Conservation (phyloP, 345 rosid genomes). For the Syzygium grande region DNA sequence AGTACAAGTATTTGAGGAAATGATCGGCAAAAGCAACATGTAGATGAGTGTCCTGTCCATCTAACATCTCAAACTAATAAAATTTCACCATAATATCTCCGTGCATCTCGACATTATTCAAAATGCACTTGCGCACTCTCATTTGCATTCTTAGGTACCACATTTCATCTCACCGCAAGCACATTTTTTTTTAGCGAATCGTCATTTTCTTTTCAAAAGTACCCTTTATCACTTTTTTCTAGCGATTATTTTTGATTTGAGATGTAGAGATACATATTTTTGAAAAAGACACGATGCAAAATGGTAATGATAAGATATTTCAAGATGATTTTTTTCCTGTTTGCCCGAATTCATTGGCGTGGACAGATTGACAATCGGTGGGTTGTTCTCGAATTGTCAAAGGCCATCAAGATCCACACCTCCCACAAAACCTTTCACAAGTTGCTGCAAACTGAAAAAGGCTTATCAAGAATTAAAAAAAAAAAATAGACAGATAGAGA, state of each 20-base stretch:
- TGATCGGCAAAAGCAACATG: neutral
- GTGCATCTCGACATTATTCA: neutral
- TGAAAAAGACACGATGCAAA: neutral
- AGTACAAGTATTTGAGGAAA: neutral
- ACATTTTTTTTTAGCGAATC: neutral
- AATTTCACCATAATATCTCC: neutral
- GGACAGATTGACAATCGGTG: neutral
- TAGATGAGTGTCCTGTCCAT: neutral
- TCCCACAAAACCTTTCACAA: neutral
- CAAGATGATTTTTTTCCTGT: neutral
- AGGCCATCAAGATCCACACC: neutral
- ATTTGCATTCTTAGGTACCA: neutral
- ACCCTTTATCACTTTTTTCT: rapidly evolving
- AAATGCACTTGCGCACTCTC: neutral
- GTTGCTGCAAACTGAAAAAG: neutral
- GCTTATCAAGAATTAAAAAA: neutral
- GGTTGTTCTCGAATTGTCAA: neutral
- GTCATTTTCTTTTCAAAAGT: neutral
- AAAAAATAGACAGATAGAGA: neutral
- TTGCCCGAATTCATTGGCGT: neutral
- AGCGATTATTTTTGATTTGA: rapidly evolving
- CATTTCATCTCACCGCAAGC: rapidly evolving
- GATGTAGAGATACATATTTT: neutral
- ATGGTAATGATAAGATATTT: neutral
- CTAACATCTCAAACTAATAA: neutral